Percentiles rank a stretch among this genome's conserved stretches.
phyloP scores from a whole-genome alignment of 345 rosid genomes.

The Kernera saxatilis region DNA sequence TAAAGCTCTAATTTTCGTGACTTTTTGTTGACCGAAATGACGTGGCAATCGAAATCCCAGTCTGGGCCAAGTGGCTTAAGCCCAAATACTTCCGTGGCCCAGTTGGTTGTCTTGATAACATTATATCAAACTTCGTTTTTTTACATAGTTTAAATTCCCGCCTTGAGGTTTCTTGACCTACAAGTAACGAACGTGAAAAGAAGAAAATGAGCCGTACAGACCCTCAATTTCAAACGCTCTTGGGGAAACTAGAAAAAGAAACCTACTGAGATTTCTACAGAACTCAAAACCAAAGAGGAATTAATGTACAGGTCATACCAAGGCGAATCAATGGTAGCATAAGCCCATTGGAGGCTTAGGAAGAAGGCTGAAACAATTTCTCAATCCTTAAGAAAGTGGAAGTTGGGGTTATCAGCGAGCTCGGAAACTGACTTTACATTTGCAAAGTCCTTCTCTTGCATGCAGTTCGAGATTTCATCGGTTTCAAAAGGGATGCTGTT shows the following conservation, averaged over 20 bases:
- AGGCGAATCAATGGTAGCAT: not conserved
- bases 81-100: not conserved
- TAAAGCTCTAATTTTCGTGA: not conserved
- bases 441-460: constrained; percentile 55
- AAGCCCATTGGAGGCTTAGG: not conserved
- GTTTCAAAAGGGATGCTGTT: constrained; percentile 80
- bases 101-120: not conserved
- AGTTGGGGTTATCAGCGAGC: constrained; percentile 65
- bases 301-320: constrained; percentile 2
- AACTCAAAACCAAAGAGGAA: not conserved
- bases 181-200: not conserved
- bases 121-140: not conserved
- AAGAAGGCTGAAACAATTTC: not conserved
- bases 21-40: constrained; percentile 4
- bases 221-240: not conserved
- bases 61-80: not conserved
- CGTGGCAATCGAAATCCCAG: not conserved
- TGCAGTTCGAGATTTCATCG: constrained; percentile 54
- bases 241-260: not conserved
- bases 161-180: not conserved
- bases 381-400: constrained; percentile 72
- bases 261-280: not conserved
- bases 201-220: not conserved
- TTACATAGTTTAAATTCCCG: not conserved
- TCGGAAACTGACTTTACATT: constrained; percentile 59